These are phyloP conservation scores for Picochlorum sp. DNA, from an alignment of 139 green algal genomes.

Conservation along the genomic window DNA sequence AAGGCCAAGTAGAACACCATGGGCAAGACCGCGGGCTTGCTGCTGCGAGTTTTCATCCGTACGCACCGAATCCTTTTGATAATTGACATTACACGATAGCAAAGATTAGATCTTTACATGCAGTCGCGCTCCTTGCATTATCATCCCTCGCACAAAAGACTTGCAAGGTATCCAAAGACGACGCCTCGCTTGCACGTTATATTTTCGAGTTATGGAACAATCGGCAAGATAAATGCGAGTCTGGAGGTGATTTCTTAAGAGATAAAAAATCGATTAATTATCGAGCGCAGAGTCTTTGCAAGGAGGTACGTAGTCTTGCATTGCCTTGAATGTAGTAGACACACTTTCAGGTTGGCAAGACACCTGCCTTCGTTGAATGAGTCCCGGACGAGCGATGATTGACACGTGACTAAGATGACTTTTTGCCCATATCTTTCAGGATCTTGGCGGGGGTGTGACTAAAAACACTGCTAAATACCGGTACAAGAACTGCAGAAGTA, in stretches of 20 bases:
- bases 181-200: background rate
- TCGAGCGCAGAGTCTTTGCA: background rate
- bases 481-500: background rate
- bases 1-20: too few species aligned
- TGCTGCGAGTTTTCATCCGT: background rate
- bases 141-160: background rate
- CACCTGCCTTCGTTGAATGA: too few species aligned
- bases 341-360: background rate
- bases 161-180: background rate
- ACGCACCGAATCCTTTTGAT: background rate
- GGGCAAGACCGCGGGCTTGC: too few species aligned
- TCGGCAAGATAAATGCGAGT: background rate
- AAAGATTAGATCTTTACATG: background rate
- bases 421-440: background rate
- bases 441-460: background rate
- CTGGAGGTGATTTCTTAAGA: background rate
- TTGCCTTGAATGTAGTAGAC: background rate
- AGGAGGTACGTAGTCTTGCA: background rate
- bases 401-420: too few species aligned
- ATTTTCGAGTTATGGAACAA: conserved; percentile 4
- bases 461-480: background rate
- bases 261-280: background rate
- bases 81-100: rapidly evolving
- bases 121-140: background rate
- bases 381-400: too few species aligned